Evolutionary conservation across 148 eudicot species (phyloP), one percentile per base, ranked within the genome.

Genomic region (Spergularia bocconei): DNA sequence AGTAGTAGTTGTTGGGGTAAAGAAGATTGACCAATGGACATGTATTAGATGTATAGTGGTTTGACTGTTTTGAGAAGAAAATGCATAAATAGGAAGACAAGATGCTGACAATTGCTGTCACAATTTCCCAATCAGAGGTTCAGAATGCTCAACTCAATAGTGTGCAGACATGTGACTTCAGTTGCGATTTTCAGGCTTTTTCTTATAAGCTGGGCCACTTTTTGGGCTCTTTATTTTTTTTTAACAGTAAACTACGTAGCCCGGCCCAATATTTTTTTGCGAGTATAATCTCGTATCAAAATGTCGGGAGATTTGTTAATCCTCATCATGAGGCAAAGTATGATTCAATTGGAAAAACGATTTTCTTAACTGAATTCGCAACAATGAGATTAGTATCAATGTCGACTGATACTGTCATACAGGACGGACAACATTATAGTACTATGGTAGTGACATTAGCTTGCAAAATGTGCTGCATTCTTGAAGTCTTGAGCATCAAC

Each of bases 131-230:
- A 59, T 72, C 60, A 64, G 62, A 74, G 52, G 69, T 47, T 52
- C 60, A 63, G 33, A 74, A 38, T 65, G 36, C 71, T 51, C 74
- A 55, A n/a, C 71, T 51, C 74, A 55, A n/a, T 17, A 13, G 23
- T 16, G 13, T 65, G 58, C 62, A 29, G n/a, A 15, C 71, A 65
- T 65, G 71, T 75, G 78, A 75, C 44, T 39, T 53, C 13, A 52
- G 6, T 0, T 39, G 21, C 25, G 13, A 11, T 14, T 38, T 19
- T 33, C n/a, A 75, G 63, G 52, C 19, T 63, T 74, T 33, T 19
- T 21, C 11, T 25, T 6, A 5, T 62, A 74, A n/a, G 6, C 19
- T 65, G 54, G 74, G 67, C 74, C 67, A 17, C 2, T 2, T 0
- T 23, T 50, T 56, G 52, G 25, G 11, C 39, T 17, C 17, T 13